phyloP scores from a whole-genome alignment of 345 rosid species.

The Passiflora organensis region DNA sequence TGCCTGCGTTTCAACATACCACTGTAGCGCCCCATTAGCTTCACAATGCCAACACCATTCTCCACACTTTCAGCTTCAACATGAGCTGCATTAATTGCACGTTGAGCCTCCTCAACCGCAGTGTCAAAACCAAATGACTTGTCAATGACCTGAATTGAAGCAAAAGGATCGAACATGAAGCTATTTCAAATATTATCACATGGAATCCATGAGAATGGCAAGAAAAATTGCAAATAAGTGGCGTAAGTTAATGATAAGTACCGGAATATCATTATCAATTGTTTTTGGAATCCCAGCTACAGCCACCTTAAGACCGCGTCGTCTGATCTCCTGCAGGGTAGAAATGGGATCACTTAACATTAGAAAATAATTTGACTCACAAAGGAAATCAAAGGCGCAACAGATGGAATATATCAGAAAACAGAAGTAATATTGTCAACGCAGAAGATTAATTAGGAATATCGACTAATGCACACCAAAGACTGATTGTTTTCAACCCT shows the following conservation, averaged over 20 bases:
- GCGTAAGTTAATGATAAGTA: slow-evolving; percentile 23
- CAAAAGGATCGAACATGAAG: slow-evolving; percentile 8
- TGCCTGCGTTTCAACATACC: slow-evolving; percentile 43
- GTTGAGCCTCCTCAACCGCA: slow-evolving; percentile 96
- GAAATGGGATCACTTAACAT: slow-evolving; percentile 6
- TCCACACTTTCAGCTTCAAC: slow-evolving; percentile 75
- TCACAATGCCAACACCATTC: slow-evolving; percentile 83
- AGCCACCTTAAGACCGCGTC: slow-evolving; percentile 73
- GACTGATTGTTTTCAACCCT: background rate
- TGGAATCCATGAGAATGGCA: background rate
- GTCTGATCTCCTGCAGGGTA: slow-evolving; percentile 59
- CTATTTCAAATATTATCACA: slow-evolving; percentile 5
- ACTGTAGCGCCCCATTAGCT: slow-evolving; percentile 83
- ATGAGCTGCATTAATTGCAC: slow-evolving; percentile 89
- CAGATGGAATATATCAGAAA: background rate
- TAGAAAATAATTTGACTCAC: background rate
- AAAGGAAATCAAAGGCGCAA: background rate
- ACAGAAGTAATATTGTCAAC: background rate
- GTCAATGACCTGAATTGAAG: slow-evolving; percentile 70
- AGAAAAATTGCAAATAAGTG: slow-evolving; percentile 12
- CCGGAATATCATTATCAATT: slow-evolving; percentile 91
- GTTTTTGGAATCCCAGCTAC: slow-evolving; percentile 91
- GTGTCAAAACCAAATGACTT: slow-evolving; percentile 89
- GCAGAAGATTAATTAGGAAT: background rate
- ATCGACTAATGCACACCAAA: background rate